These are phyloP conservation scores for Tricholoma saponaceum DNA, from an alignment of 768 basidiomycete genomes.

Conservation along the genomic window DNA sequence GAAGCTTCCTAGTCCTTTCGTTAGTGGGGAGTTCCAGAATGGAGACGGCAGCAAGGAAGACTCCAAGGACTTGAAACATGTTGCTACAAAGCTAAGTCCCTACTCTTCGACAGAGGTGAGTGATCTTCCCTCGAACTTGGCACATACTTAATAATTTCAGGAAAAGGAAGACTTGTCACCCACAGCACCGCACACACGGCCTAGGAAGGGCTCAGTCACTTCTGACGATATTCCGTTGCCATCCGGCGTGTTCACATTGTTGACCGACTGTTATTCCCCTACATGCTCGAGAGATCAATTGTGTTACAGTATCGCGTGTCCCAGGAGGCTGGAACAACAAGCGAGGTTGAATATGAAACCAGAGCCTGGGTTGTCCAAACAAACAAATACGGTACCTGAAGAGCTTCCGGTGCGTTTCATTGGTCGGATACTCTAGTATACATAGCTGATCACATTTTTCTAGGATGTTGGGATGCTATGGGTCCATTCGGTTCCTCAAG, in stretches of 20 bases:
- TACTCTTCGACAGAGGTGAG: conserved; percentile 26
- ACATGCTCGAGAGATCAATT: conserved; percentile 91
- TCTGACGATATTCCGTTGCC: conserved; percentile 73
- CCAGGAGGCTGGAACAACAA: conserved; percentile 90
- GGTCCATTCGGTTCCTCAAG: conserved; percentile 95
- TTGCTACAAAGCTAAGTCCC: conserved; percentile 7
- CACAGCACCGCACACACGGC: conserved; percentile 22
- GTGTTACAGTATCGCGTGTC: conserved; percentile 98
- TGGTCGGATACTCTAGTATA: not conserved
- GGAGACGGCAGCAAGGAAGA: conserved; percentile 14
- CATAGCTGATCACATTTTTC: not conserved
- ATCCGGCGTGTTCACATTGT: conserved; percentile 90
- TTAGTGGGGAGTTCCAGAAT: conserved; percentile 63
- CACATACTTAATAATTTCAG: conserved; percentile 12
- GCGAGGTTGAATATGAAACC: conserved; percentile 92
- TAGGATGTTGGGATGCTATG: conserved; percentile 72
- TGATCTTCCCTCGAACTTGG: conserved; percentile 1
- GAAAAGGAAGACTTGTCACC: conserved; percentile 28
- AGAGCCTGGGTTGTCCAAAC: conserved; percentile 82
- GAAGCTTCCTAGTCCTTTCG: conserved; percentile 78
- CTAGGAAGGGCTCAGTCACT: conserved; percentile 38
- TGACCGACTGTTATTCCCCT: conserved; percentile 97
- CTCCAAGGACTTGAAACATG: conserved; percentile 13
- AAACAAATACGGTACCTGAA: conserved; percentile 60
- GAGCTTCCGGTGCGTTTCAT: not conserved